A percentile compares a stretch with the other conserved stretches of the same genome.
Evolutionary conservation across 768 basidiomycete genomes (phyloP).

Genomic region (Termitomyces sp.): DNA sequence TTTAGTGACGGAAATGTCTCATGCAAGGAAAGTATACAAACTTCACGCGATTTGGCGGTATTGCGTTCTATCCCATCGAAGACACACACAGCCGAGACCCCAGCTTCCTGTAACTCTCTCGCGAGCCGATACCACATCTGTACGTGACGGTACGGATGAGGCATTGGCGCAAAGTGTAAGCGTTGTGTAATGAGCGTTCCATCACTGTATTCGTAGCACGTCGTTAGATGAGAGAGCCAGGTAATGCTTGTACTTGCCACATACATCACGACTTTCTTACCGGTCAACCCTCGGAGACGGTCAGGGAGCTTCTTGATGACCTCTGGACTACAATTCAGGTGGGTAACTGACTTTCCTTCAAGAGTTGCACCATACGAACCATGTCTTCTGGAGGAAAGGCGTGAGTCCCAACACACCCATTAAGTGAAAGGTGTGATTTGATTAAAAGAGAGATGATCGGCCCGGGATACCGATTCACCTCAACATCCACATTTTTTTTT

Average conservation of each 20-base stretch:
- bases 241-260: conserved; percentile 16
- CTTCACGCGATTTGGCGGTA: conserved; percentile 69
- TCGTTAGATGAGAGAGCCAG: conserved; percentile 2
- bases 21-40: conserved; percentile 20
- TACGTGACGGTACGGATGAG: conserved; percentile 64
- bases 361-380: conserved; percentile 26
- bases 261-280: conserved; percentile 74
- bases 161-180: conserved; percentile 64
- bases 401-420: conserved; percentile 74
- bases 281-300: conserved; percentile 53
- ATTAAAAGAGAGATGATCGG: neutral
- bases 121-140: conserved; percentile 74
- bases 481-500: no score
- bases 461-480: neutral
- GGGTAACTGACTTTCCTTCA: neutral
- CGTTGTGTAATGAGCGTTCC: conserved; percentile 84
- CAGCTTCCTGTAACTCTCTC: conserved; percentile 51
- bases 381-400: conserved; percentile 65
- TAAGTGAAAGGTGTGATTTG: neutral
- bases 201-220: conserved; percentile 45
- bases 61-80: conserved; percentile 73
- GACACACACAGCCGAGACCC: conserved; percentile 64
- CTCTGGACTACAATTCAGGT: conserved; percentile 42
- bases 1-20: neutral
- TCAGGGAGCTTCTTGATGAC: conserved; percentile 59